Evolutionary conservation across 345 rosid genomes (phyloP).

Genomic region (Populus ilicifolia): DNA sequence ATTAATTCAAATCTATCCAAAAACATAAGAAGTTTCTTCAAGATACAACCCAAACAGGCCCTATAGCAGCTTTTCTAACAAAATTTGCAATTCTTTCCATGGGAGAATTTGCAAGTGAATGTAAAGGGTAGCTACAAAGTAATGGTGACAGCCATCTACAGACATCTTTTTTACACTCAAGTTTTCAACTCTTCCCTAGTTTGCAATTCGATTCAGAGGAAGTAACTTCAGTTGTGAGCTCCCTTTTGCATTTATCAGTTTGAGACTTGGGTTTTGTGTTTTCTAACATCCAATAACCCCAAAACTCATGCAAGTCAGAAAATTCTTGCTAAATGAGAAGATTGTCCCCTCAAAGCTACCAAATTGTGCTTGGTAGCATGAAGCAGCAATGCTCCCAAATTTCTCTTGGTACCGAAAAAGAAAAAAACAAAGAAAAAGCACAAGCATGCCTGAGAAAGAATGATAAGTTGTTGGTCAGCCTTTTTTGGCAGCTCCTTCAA

Average conservation of each 20-base stretch:
- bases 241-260: neutral
- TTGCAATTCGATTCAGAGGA: neutral
- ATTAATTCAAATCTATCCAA: too few species aligned
- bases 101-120: neutral
- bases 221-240: neutral
- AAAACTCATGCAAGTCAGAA: neutral
- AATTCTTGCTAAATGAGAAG: neutral
- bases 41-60: neutral
- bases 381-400: neutral
- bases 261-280: neutral
- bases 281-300: neutral
- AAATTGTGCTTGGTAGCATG: neutral
- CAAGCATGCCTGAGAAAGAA: slow-evolving; percentile 74
- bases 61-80: neutral
- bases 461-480: slow-evolving; percentile 72
- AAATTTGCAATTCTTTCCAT: neutral
- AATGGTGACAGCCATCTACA: neutral
- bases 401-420: neutral
- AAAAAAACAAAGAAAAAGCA: neutral
- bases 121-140: neutral
- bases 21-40: neutral
- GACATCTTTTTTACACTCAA: neutral
- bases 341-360: neutral
- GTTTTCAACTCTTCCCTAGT: neutral
- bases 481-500: slow-evolving; percentile 67